Percentiles rank a stretch among this genome's conserved stretches.
These are phyloP conservation scores for Rutstroemia sp. DNA, from an alignment of 2,329 filamentous ascomycete species.

Conservation along the genomic window DNA sequence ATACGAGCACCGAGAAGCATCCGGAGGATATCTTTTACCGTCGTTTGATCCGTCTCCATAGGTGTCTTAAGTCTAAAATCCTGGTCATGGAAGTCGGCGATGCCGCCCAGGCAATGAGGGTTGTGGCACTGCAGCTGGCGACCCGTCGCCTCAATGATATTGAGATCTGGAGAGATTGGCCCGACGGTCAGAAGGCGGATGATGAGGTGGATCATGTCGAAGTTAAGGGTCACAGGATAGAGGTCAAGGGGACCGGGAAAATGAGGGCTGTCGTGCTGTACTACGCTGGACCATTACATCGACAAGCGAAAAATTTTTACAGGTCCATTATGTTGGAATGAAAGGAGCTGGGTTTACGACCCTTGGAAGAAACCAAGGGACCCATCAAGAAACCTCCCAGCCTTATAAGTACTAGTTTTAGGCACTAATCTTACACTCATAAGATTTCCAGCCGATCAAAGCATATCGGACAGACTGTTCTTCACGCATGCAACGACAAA, in stretches of 20 bases:
- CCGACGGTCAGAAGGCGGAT: constrained; percentile 30
- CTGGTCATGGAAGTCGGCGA: constrained; percentile 68
- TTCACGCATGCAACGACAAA: too few species aligned
- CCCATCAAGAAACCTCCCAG: too few species aligned
- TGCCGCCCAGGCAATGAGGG: constrained; percentile 56
- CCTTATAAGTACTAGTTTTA: too few species aligned
- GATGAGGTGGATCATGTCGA: background rate
- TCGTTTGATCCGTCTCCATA: constrained; percentile 46
- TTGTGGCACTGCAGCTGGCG: constrained; percentile 41
- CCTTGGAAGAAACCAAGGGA: too few species aligned
- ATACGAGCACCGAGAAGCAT: background rate
- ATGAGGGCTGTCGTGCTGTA: constrained; percentile 12
- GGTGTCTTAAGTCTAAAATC: constrained; percentile 41
- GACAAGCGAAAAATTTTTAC: too few species aligned
- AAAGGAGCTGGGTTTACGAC: too few species aligned
- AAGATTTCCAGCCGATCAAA: too few species aligned
- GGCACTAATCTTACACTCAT: too few species aligned
- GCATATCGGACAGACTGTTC: too few species aligned
- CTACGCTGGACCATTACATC: background rate
- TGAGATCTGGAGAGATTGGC: constrained; percentile 69
- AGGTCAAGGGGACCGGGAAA: constrained; percentile 17
- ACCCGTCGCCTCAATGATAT: constrained; percentile 27
- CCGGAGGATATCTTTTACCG: constrained; percentile 53
- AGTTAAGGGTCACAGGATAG: background rate
- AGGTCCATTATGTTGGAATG: too few species aligned